Conservation (phyloP, 2,329 filamentous ascomycete species). For the Polychaeton citri region DNA sequence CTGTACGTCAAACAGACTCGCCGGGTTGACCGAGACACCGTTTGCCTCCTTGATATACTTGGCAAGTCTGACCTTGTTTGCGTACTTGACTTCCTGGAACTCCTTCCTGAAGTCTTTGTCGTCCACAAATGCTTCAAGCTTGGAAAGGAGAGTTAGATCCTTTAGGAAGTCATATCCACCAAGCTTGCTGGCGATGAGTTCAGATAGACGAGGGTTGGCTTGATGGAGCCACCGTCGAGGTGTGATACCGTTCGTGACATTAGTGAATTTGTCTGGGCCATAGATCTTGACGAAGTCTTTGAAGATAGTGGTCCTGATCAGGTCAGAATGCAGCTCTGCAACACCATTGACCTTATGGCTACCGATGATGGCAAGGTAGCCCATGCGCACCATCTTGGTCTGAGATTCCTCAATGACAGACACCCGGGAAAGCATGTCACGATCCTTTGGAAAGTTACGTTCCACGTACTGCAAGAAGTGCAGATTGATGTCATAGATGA, state of each 20-base stretch:
- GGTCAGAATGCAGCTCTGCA: slow-evolving; percentile 89
- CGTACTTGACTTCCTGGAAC: slow-evolving; percentile 92
- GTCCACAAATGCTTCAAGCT: slow-evolving; percentile 69
- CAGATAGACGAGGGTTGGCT: slow-evolving; percentile 83
- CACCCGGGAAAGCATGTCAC: slow-evolving; percentile 73
- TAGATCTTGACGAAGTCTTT: slow-evolving; percentile 96
- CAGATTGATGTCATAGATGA: slow-evolving; percentile 97
- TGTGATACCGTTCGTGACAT: slow-evolving; percentile 96
- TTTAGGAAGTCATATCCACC: slow-evolving; percentile 77
- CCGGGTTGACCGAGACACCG: slow-evolving; percentile 71
- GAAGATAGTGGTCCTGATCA: slow-evolving; percentile 99
- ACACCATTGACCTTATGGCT: slow-evolving; percentile 99
- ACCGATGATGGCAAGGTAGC: slow-evolving; percentile 83
- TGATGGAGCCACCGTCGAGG: slow-evolving; percentile 94
- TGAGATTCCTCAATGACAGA: slow-evolving; percentile 96
- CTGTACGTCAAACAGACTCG: slow-evolving; percentile 87
- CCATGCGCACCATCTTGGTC: slow-evolving; percentile 98
- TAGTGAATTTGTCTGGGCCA: slow-evolving; percentile 93
- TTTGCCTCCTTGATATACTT: slow-evolving; percentile 78
- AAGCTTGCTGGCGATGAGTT: slow-evolving; percentile 80
- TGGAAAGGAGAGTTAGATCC: slow-evolving; percentile 74
- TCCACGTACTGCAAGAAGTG: slow-evolving; percentile 87
- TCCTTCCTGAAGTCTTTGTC: slow-evolving; percentile 86
- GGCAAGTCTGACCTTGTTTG: slow-evolving; percentile 86
- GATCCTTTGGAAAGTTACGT: slow-evolving; percentile 76